Conservation (phyloP, 306 rosid genomes). For the Rosa persica region DNA sequence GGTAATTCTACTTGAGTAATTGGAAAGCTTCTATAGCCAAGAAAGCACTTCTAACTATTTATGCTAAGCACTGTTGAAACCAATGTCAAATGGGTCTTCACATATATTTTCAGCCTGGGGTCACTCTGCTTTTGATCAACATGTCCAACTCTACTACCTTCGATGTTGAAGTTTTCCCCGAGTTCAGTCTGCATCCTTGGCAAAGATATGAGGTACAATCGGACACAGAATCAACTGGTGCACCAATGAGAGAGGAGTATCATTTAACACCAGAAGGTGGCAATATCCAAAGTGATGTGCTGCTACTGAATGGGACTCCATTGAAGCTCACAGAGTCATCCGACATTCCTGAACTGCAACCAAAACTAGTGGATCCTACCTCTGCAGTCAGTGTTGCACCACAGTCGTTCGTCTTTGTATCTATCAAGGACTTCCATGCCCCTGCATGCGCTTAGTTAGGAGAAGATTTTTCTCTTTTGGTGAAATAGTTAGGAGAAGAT, state of each 20-base stretch:
- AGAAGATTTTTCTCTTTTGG: background rate
- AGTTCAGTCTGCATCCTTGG: constrained; percentile 28
- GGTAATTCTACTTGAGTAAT: constrained; percentile 7
- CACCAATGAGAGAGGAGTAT: constrained; percentile 48
- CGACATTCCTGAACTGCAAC: constrained; percentile 49
- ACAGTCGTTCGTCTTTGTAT: constrained; percentile 48
- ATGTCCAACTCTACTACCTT: constrained; percentile 46
- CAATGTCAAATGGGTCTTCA: background rate
- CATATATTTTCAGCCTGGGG: constrained; percentile 39
- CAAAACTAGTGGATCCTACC: constrained; percentile 37
- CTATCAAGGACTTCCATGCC: constrained; percentile 35
- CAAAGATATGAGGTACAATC: background rate
- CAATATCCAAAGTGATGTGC: constrained; percentile 45
- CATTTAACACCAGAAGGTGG: constrained; percentile 65
- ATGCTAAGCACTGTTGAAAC: background rate
- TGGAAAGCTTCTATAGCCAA: too few relatives aligned
- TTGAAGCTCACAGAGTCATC: constrained; percentile 28
- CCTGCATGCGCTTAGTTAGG: constrained; percentile 49
- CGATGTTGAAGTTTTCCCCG: constrained; percentile 28
- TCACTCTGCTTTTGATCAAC: constrained; percentile 57
- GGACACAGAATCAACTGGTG: background rate
- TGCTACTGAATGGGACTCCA: constrained; percentile 54
- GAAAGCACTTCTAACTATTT: background rate
- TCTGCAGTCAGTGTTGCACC: constrained; percentile 35
- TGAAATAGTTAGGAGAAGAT: constrained; percentile 6